phyloP scores from a whole-genome alignment of 371 early-diverging fungal genomes.

The Coelomomyces lativittatus region DNA sequence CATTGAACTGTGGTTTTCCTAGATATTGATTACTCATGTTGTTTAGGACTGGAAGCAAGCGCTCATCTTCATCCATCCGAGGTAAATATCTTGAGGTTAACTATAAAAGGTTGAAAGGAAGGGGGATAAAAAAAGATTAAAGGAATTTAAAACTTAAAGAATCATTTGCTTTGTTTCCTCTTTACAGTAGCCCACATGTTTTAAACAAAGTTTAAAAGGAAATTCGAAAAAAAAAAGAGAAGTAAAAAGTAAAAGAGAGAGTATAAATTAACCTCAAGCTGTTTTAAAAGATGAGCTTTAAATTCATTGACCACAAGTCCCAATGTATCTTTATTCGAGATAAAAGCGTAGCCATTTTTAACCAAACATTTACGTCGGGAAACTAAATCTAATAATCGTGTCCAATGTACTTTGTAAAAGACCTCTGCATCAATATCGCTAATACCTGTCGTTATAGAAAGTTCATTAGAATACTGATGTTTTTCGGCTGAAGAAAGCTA shows the following conservation, averaged over 20 bases:
- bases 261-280: slow-evolving; percentile 27
- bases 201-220: too few relatives aligned
- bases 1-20: slow-evolving; percentile 27
- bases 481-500: too few relatives aligned
- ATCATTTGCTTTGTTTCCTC: too few relatives aligned
- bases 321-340: slow-evolving; percentile 53
- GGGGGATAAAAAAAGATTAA: too few relatives aligned
- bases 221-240: too few relatives aligned
- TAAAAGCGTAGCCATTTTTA: slow-evolving; percentile 59
- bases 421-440: slow-evolving; percentile 4
- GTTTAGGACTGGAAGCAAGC: slow-evolving; percentile 64
- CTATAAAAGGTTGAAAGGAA: too few relatives aligned
- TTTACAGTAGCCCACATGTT: too few relatives aligned
- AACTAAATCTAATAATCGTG: slow-evolving; percentile 62
- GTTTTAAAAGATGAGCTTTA: slow-evolving; percentile 27
- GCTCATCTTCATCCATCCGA: slow-evolving; percentile 80
- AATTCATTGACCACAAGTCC: slow-evolving; percentile 63
- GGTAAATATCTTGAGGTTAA: slow-evolving; percentile 55
- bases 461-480: too few relatives aligned
- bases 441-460: background rate
- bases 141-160: too few relatives aligned
- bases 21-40: slow-evolving; percentile 67
- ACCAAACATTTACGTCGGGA: slow-evolving; percentile 50
- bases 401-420: slow-evolving; percentile 56
- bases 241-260: too few relatives aligned